phyloP scores from a whole-genome alignment of 192 early-diverging fungal species.

The Backusella luteola region DNA sequence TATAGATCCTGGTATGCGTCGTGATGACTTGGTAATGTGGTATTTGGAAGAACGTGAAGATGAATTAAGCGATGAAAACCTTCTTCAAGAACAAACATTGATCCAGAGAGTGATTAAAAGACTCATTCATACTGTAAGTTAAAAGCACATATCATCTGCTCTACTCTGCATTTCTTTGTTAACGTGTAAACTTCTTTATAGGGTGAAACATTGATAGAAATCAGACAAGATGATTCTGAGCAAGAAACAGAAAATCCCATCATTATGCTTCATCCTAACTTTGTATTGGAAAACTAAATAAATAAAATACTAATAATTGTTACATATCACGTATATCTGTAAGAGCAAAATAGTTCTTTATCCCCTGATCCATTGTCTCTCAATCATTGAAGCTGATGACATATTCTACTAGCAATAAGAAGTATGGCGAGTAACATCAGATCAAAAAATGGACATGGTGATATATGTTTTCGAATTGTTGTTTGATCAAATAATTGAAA shows the following conservation, averaged over 20 bases:
- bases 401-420: too few relatives aligned
- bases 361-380: background rate
- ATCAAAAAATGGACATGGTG: too few relatives aligned
- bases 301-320: conserved; percentile 4
- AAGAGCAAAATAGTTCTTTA: background rate
- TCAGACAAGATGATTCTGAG: conserved; percentile 18
- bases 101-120: conserved; percentile 67
- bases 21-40: conserved; percentile 63
- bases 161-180: background rate
- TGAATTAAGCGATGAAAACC: conserved; percentile 59
- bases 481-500: too few relatives aligned
- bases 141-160: too few relatives aligned
- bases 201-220: conserved; percentile 29
- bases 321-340: background rate
- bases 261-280: conserved; percentile 34
- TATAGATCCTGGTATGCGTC: conserved; percentile 45
- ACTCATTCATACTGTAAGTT: conserved; percentile 59
- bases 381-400: background rate
- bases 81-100: conserved; percentile 54
- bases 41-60: conserved; percentile 71
- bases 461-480: too few relatives aligned
- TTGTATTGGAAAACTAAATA: conserved; percentile 7
- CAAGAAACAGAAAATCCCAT: conserved; percentile 20
- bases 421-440: too few relatives aligned
- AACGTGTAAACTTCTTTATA: background rate